phyloP scores from a whole-genome alignment of 371 early-diverging fungal genomes.

The Blastocladiella emersonii region DNA sequence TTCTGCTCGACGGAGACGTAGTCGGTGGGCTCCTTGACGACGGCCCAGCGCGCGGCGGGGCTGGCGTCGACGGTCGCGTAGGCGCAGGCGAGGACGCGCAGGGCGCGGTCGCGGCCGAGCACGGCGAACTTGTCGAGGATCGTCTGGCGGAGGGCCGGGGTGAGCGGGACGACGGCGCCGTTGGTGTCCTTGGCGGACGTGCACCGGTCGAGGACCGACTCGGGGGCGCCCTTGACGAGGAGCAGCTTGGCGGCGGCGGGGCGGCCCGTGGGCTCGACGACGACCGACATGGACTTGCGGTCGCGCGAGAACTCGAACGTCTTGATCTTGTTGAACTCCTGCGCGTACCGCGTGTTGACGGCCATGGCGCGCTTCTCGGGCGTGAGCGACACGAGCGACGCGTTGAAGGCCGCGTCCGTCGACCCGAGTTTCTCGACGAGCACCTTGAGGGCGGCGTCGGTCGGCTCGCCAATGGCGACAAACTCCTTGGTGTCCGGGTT shows the following conservation, averaged over 20 bases:
- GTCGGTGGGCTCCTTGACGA: constrained; percentile 30
- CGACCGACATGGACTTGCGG: constrained; percentile 91
- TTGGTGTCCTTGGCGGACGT: constrained; percentile 37
- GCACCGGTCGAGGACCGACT: constrained; percentile 81
- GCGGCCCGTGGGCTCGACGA: constrained; percentile 31
- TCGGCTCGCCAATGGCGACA: constrained; percentile 87
- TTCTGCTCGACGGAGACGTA: constrained; percentile 58
- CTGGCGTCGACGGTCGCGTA: constrained; percentile 15
- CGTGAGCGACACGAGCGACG: constrained; percentile 27
- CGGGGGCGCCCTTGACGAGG: constrained; percentile 89
- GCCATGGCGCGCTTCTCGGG: constrained; percentile 41
- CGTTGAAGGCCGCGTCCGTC: constrained; percentile 46
- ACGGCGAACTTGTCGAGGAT: constrained; percentile 52
- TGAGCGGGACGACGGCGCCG: constrained; percentile 45
- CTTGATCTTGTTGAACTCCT: constrained; percentile 33
- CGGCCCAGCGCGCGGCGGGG: not conserved
- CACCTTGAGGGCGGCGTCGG: constrained; percentile 91
- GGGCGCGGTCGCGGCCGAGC: constrained; percentile 60
- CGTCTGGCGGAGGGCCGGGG: constrained; percentile 40
- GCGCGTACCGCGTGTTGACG: constrained; percentile 34
- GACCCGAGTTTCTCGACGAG: constrained; percentile 87
- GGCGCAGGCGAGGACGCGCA: constrained; percentile 83
- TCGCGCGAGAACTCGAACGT: constrained; percentile 91
- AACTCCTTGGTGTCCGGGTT: constrained; percentile 37
- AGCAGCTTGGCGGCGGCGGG: constrained; percentile 17